A percentile compares a stretch with the other conserved stretches of the same genome.
Conservation (phyloP, 495 filamentous ascomycete species). For the Penicillium riverlandense region DNA sequence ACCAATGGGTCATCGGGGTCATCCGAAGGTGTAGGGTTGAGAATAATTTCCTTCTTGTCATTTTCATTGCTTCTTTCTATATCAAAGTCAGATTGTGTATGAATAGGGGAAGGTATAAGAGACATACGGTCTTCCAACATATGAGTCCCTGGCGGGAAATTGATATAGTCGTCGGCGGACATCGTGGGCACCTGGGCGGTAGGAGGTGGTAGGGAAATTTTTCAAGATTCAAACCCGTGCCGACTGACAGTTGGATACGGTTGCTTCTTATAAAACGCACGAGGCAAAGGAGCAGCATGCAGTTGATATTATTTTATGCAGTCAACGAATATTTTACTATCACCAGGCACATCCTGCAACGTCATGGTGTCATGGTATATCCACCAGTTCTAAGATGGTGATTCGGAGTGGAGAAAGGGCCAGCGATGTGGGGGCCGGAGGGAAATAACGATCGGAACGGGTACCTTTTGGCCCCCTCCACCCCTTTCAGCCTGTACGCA, state of each 20-base stretch:
- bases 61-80: neutral
- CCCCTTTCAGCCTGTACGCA: no score
- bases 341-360: neutral
- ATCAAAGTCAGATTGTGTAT: conserved; percentile 1
- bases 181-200: neutral
- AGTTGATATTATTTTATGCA: neutral
- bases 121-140: conserved; percentile 1
- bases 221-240: neutral
- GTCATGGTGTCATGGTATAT: neutral
- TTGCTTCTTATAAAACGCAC: neutral
- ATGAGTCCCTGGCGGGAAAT: conserved; percentile 3
- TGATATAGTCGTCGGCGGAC: neutral
- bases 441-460: no score
- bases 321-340: neutral
- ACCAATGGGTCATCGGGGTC: conserved; percentile 18
- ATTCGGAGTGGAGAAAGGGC: no score
- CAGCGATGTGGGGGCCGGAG: no score
- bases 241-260: neutral
- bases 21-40: conserved; percentile 11
- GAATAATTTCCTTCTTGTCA: conserved; percentile 4
- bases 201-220: neutral
- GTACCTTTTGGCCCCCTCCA: no score
- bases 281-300: neutral
- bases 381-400: no score
- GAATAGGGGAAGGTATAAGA: neutral